These are phyloP conservation scores for Globisporangium apiculatum DNA, from an alignment of 352 stramenopile species.

Conservation along the genomic window DNA sequence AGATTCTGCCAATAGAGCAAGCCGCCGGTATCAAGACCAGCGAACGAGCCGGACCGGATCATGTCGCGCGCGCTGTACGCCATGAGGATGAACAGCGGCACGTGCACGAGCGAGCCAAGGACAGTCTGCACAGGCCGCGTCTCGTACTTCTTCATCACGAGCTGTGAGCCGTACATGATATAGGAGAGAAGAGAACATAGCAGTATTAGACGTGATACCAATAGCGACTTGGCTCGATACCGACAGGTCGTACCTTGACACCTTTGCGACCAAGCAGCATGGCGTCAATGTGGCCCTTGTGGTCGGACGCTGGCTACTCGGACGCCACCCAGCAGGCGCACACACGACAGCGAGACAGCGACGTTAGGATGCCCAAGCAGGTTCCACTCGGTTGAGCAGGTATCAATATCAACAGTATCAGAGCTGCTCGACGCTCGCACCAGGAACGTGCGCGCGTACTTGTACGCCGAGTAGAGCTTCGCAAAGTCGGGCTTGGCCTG, in stretches of 20 bases:
- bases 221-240: not conserved
- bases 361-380: not conserved
- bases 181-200: not conserved
- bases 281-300: conserved; percentile 39
- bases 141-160: conserved; percentile 72
- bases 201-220: not conserved
- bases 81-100: conserved; percentile 66
- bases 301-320: conserved; percentile 27
- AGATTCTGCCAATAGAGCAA: conserved; percentile 65
- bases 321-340: not conserved
- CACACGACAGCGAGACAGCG: not conserved
- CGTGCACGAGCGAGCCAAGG: conserved; percentile 54
- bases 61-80: conserved; percentile 72
- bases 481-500: conserved; percentile 45
- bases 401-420: not conserved
- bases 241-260: conserved; percentile 19
- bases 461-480: conserved; percentile 66
- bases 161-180: conserved; percentile 7
- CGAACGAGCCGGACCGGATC: conserved; percentile 62
- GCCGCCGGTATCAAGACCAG: conserved; percentile 50
- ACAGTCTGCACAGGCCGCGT: conserved; percentile 61
- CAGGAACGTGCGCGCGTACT: conserved; percentile 62
- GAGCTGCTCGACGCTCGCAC: conserved; percentile 18
- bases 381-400: not conserved
- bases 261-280: conserved; percentile 42